These are phyloP conservation scores for Claviceps africana DNA, from an alignment of 2,329 filamentous ascomycete genomes.

Conservation along the genomic window DNA sequence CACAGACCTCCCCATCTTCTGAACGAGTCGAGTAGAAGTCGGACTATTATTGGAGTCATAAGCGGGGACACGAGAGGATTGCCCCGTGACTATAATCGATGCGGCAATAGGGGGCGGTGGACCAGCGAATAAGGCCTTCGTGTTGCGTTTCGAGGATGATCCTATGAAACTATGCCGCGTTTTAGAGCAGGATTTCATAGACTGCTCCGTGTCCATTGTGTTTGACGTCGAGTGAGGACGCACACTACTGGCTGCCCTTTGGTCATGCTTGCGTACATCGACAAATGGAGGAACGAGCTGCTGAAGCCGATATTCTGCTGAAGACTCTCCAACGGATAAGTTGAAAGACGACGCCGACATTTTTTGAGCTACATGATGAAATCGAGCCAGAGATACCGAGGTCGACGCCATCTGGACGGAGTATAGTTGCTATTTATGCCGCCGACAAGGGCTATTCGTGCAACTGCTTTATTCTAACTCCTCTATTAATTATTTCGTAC, in stretches of 20 bases:
- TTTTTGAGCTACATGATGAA: conserved; percentile 12
- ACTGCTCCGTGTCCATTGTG: conserved; percentile 3
- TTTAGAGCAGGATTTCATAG: conserved; percentile 10
- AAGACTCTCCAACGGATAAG: conserved; percentile 11
- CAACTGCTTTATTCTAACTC: too few relatives aligned
- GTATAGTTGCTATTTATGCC: too few relatives aligned
- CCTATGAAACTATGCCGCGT: conserved; percentile 14
- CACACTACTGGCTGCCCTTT: conserved; percentile 3
- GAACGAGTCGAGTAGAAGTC: conserved; percentile 2
- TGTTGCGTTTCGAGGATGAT: conserved; percentile 19
- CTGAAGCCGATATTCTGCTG: conserved; percentile 24
- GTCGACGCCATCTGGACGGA: conserved; percentile 3
- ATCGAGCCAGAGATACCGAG: conserved; percentile 16
- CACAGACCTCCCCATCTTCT: conserved; percentile 2
- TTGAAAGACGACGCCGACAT: conserved; percentile 15
- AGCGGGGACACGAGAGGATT: neutral
- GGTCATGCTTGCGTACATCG: conserved; percentile 11
- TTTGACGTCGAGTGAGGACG: neutral
- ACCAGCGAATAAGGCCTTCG: conserved; percentile 28
- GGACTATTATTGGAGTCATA: conserved; percentile 9
- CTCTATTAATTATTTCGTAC: too few relatives aligned
- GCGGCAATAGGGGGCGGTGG: conserved; percentile 37
- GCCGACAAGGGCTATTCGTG: too few relatives aligned
- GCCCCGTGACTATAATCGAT: conserved; percentile 23
- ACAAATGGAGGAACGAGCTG: conserved; percentile 24